Base-by-base conservation (phyloP, 2,329 filamentous ascomycete species). In the Alternaria ventricosa region DNA sequence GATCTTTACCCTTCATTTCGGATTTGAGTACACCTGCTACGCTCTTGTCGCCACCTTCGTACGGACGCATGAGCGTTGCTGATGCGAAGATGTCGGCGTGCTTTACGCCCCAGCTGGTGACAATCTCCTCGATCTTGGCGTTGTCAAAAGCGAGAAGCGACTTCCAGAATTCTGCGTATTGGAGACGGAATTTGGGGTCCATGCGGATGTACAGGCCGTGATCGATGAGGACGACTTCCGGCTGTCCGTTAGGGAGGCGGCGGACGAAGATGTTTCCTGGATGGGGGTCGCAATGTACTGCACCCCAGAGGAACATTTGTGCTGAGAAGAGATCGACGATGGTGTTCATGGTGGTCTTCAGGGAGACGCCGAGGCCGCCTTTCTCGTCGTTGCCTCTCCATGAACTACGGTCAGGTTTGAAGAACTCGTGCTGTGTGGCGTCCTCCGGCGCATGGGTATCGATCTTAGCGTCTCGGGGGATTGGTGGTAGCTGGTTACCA, bases 261-360 rank as follows among this genome's bases (percentile, higher is more conserved):
- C 96, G 91, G 75, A 98, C 91, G 82, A 99, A 97, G 79, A 98
- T 96, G 82, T 99, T 99, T 27, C 95, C 95, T 1, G 96, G 96
- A 76, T 99, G 96, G 10, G 96, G 96, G 78, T 99, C 96, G 82
- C 95, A 97, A 83, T 99, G 95, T 0, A 98, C 92, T 46, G 92
- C 87, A 12, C 96, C 96, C 92, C 93, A 98, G 68, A 97, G 90
- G 84, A 97, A 99, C 87, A 98, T 98, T 77, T 98, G 95, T 3
- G 93, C 94, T n/a, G 91, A 92, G 84, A 98, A 99, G 33, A 98
- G 87, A 78, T 97, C 95, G 54, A 97, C 88, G 89, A 98, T 97
- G 30, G 93, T 97, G 6, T 91, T 92, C 96, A 98, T 98, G 63
- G 97, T 93, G 63, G 95, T 91, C 75, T 92, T 92, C 28, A 93